Percentiles rank a stretch among this genome's conserved stretches.
Conservation (phyloP, 2,329 filamentous ascomycete species). For the Capronia americana region DNA sequence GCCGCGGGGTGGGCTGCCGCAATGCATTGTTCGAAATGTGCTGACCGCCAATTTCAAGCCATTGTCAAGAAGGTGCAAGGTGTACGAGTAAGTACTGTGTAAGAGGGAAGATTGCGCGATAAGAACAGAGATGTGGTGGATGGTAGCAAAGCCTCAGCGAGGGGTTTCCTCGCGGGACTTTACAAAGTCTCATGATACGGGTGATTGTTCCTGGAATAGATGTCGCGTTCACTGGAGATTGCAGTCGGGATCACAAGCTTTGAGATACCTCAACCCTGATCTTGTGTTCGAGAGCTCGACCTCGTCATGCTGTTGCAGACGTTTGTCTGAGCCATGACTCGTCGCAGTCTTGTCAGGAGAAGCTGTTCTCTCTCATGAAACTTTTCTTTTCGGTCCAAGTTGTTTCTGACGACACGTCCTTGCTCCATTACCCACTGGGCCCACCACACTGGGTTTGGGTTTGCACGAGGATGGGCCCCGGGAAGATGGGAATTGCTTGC, state of each 20-base stretch:
- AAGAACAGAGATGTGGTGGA: not conserved
- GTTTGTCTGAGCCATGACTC: constrained; percentile 8
- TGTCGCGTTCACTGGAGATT: constrained; percentile 7
- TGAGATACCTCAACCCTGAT: not conserved
- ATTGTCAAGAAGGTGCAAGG: not conserved
- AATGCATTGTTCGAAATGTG: constrained; percentile 24
- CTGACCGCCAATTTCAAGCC: constrained; percentile 22
- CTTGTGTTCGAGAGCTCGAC: not conserved
- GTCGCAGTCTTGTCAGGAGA: constrained; percentile 27
- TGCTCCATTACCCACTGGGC: constrained; percentile 17
- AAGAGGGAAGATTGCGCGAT: not conserved
- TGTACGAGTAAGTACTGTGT: not conserved
- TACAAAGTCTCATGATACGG: not conserved
- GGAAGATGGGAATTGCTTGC: constrained; percentile 24
- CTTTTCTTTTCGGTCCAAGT: constrained; percentile 15
- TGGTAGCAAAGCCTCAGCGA: constrained; percentile 3
- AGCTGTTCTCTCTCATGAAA: constrained; percentile 10
- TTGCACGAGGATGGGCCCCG: constrained; percentile 30
- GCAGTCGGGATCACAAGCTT: constrained; percentile 12
- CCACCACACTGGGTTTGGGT: constrained; percentile 20
- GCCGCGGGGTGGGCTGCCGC: constrained; percentile 4
- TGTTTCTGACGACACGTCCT: constrained; percentile 21
- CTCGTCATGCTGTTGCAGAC: not conserved
- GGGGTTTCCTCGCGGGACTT: constrained; percentile 19
- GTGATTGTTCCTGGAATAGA: not conserved